phyloP scores from a whole-genome alignment of 2,329 filamentous ascomycete genomes.

The Diplodia intermedia region DNA sequence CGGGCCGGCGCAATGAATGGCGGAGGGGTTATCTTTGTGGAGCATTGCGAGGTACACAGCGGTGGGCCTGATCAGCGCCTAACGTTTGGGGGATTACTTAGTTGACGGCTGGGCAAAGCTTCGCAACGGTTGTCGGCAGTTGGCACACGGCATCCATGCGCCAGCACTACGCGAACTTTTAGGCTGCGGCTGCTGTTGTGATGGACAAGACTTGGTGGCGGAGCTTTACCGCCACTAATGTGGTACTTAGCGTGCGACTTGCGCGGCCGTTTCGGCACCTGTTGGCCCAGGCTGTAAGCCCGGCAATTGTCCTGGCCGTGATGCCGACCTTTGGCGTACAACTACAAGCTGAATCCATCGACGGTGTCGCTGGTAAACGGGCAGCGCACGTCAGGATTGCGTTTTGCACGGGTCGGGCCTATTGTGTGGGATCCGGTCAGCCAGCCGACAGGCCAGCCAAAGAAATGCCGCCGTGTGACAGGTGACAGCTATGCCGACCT shows the following conservation, averaged over 20 bases:
- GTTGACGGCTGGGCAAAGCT: neutral
- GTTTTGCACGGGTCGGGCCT: neutral
- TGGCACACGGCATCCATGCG: conserved; percentile 4
- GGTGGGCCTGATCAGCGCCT: conserved; percentile 7
- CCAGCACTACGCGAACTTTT: neutral
- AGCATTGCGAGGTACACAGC: neutral
- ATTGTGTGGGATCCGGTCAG: neutral
- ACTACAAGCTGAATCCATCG: neutral
- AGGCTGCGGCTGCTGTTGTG: too few relatives aligned
- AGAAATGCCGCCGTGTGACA: neutral
- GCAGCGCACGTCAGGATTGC: neutral
- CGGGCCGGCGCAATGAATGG: neutral
- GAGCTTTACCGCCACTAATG: conserved; percentile 12
- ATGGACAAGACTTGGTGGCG: conserved; percentile 9
- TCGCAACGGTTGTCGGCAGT: neutral
- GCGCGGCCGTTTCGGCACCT: conserved; percentile 18
- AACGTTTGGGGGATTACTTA: neutral
- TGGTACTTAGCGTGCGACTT: conserved; percentile 9
- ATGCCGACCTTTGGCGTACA: neutral
- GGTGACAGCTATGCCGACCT: neutral
- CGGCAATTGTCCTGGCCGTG: conserved; percentile 7
- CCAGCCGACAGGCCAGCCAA: neutral
- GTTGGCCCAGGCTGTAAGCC: neutral
- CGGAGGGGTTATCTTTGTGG: neutral
- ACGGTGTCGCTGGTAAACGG: neutral